Conservation (phyloP, 2,329 filamentous ascomycete genomes). For the Stylonectria norvegica region DNA sequence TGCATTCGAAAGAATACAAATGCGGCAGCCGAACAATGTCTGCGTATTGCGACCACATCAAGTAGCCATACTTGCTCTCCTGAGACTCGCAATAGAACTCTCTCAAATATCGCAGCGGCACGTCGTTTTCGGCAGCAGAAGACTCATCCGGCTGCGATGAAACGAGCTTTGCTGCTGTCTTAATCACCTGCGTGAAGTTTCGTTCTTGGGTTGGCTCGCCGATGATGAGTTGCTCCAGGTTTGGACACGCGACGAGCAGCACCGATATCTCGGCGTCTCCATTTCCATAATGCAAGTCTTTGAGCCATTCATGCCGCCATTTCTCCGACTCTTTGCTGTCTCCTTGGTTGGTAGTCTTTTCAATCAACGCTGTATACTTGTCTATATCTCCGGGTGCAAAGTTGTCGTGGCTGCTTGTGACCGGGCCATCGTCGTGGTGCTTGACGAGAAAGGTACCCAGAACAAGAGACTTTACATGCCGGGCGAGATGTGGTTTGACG, state of each 20-base stretch:
- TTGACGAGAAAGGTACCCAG: not conserved
- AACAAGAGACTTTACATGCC: conserved; percentile 1
- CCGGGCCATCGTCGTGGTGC: not conserved
- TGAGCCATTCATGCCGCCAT: conserved; percentile 4
- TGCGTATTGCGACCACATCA: not conserved
- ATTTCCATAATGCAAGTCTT: not conserved
- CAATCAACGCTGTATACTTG: conserved; percentile 1
- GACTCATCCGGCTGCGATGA: not conserved
- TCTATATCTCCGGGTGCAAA: not conserved
- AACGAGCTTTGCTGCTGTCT: not conserved
- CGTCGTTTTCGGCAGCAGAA: not conserved
- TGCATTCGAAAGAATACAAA: conserved; percentile 4
- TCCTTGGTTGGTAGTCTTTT: not conserved
- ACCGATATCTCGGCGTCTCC: conserved; percentile 2
- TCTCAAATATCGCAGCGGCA: conserved; percentile 1
- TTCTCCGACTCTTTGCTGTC: too few relatives aligned
- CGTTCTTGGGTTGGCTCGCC: not conserved
- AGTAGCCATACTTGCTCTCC: conserved; percentile 1
- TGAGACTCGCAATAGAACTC: conserved; percentile 1
- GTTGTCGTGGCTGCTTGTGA: too few relatives aligned
- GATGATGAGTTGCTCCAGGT: not conserved
- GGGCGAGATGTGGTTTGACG: conserved; percentile 4
- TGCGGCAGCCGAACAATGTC: conserved; percentile 1
- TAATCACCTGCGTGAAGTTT: not conserved
- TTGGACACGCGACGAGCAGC: not conserved